Base-by-base conservation (phyloP, 2,329 filamentous ascomycete species). In the Trichophyton benhamiae region DNA sequence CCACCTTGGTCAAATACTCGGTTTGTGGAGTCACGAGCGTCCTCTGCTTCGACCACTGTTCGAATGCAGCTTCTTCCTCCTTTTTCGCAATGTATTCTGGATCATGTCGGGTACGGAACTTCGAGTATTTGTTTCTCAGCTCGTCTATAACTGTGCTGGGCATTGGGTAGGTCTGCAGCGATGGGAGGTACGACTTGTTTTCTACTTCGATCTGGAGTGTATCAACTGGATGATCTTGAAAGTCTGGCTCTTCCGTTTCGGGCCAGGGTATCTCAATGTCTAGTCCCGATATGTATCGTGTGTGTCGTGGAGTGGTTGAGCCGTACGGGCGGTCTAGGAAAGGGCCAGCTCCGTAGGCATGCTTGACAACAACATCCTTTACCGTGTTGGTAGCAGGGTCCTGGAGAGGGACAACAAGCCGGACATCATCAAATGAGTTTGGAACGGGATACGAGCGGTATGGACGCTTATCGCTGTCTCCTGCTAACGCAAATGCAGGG, bases 181-280 rank as follows among this genome's bases (percentile, higher is more conserved):
- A 88, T n/a, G 91, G 91, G 60, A 86, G 79, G 72, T 88, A 96
- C 1, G 88, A 89, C 69, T 78, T 80, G 65, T 84, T 80, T 69
- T 95, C 89, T 62, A 90, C 87, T 61, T 86, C 82, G 71, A 87
- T 83, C 66, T 88, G 87, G 53, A 85, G 76, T 2, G 92, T 96
- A 75, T 97, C 92, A 68, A 69, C 74, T 2, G 79, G 73, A 65
- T 84, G 73, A 66, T 87, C 83, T 65, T 81, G 75, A 48, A 78
- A 66, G 48, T 81, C 74, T 42, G 78, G 78, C 0, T 76, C 72
- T 30, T 80, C 72, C 49, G 77, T 77, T 65, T 80, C 78, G 6
- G 89, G 89, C 88, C 88, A 95, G 33, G 89, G 88, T 65, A 95
- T 88, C 62, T 82, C 77, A 53, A 86, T 80, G 73, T 89, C 85